Conservation (phyloP, 495 filamentous ascomycete genomes). For the Penicillium tannophilum region DNA sequence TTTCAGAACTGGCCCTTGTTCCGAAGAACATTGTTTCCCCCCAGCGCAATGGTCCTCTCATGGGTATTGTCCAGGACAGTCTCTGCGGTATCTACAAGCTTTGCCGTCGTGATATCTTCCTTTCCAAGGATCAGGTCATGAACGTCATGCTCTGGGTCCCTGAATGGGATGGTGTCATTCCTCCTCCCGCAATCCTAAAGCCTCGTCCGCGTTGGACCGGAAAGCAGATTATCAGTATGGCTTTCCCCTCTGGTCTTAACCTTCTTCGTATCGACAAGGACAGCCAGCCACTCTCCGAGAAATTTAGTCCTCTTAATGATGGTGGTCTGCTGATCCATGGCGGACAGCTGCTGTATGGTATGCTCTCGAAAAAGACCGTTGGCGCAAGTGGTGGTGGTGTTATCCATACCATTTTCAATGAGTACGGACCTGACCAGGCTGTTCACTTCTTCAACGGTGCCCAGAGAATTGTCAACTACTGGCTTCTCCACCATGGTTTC, state of each 20-base stretch:
- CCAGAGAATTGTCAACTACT: conserved; percentile 92
- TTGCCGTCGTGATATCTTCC: conserved; percentile 86
- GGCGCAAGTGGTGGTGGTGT: conserved; percentile 86
- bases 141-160: conserved; percentile 96
- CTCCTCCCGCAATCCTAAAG: conserved; percentile 86
- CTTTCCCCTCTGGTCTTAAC: conserved; percentile 85
- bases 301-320: conserved; percentile 69
- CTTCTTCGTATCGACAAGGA: conserved; percentile 64
- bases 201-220: conserved; percentile 96
- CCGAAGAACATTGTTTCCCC: conserved; percentile 97
- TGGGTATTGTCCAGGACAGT: conserved; percentile 99
- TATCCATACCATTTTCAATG: conserved; percentile 95
- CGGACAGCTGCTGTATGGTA: conserved; percentile 86
- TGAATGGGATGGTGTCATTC: conserved; percentile 94
- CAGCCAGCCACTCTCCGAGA: conserved; percentile 52
- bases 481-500: conserved; percentile 97
- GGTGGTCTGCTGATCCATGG: conserved; percentile 80
- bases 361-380: conserved; percentile 90
- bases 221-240: conserved; percentile 94
- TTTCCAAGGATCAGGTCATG: conserved; percentile 89
- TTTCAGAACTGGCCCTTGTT: conserved; percentile 92
- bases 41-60: conserved; percentile 93
- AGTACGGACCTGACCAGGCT: conserved; percentile 79
- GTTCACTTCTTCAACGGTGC: conserved; percentile 94
- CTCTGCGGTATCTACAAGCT: conserved; percentile 97